These are phyloP conservation scores for Theobroma grandiflorum DNA, from an alignment of 441 rosid genomes.

Conservation along the genomic window DNA sequence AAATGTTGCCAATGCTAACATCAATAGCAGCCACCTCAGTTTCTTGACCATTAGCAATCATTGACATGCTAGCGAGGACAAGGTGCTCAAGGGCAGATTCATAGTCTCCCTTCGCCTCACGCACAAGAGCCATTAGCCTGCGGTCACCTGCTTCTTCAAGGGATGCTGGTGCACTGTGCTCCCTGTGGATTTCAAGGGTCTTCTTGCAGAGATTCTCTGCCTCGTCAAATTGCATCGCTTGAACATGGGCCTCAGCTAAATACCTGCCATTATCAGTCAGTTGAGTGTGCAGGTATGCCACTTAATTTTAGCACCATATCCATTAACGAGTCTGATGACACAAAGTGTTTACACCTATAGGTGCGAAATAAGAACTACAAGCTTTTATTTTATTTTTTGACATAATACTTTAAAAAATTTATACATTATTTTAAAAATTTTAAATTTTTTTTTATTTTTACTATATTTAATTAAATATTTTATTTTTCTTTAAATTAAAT, in stretches of 20 bases:
- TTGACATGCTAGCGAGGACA: slow-evolving; percentile 47
- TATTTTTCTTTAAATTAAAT: too few relatives aligned
- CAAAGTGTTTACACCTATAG: not conserved
- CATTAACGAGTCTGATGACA: too few relatives aligned
- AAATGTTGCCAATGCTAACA: slow-evolving; percentile 45
- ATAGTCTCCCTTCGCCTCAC: slow-evolving; percentile 46
- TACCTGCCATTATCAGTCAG: slow-evolving; percentile 39
- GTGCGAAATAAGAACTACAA: not conserved
- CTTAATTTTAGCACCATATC: not conserved
- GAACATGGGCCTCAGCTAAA: slow-evolving; percentile 52
- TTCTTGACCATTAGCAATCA: slow-evolving; percentile 46
- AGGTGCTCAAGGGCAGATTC: slow-evolving; percentile 48
- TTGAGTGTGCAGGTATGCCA: not conserved
- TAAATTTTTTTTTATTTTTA: too few relatives aligned
- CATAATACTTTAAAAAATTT: too few relatives aligned
- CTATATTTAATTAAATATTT: too few relatives aligned
- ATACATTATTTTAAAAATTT: too few relatives aligned
- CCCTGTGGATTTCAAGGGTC: slow-evolving; percentile 44
- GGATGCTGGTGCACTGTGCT: slow-evolving; percentile 42
- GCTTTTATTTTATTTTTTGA: not conserved
- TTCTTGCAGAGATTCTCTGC: slow-evolving; percentile 46
- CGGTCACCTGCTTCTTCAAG: slow-evolving; percentile 51
- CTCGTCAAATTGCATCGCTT: slow-evolving; percentile 52
- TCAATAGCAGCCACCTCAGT: slow-evolving; percentile 46
- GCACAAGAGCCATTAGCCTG: slow-evolving; percentile 45